phyloP scores from a whole-genome alignment of 2,329 filamentous ascomycete genomes.

The Fusarium torulosum region DNA sequence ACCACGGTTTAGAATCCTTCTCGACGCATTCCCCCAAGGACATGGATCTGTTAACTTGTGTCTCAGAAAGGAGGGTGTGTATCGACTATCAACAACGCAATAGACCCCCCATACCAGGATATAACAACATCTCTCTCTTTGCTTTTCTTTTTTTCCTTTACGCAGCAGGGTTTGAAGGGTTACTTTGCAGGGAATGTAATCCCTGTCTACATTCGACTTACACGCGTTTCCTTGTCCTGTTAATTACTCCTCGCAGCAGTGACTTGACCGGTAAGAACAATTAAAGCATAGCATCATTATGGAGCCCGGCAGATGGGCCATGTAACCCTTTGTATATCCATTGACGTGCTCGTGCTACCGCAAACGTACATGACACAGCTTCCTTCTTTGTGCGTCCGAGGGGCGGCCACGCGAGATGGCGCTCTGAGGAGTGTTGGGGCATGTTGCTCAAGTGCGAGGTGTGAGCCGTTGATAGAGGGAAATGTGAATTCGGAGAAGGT shows the following conservation, averaged over 20 bases:
- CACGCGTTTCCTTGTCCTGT: slow-evolving; percentile 7
- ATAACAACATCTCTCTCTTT: not conserved
- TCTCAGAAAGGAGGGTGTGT: slow-evolving; percentile 19
- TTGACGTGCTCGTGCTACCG: slow-evolving; percentile 3
- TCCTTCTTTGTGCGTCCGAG: slow-evolving; percentile 38
- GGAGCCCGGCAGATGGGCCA: slow-evolving; percentile 42
- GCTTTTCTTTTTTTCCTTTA: not conserved
- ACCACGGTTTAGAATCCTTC: slow-evolving; percentile 18
- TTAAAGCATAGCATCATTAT: slow-evolving; percentile 13
- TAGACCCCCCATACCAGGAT: not conserved
- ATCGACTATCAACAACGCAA: not conserved
- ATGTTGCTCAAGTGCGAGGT: slow-evolving; percentile 37
- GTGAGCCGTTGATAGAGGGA: slow-evolving; percentile 29
- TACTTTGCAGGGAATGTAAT: slow-evolving; percentile 20
- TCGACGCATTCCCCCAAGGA: slow-evolving; percentile 7
- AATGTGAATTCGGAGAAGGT: slow-evolving; percentile 4
- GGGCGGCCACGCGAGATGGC: slow-evolving; percentile 49
- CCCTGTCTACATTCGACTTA: slow-evolving; percentile 31
- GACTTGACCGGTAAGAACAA: slow-evolving; percentile 1
- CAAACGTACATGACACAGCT: slow-evolving; percentile 25
- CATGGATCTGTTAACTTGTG: slow-evolving; percentile 8
- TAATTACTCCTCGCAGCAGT: not conserved
- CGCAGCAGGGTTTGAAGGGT: slow-evolving; percentile 23
- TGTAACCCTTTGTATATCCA: slow-evolving; percentile 37
- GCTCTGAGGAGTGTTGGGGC: slow-evolving; percentile 36